Evolutionary conservation across 805 yeast genomes (phyloP).

Genomic region (Debaryomyces tyrocola): DNA sequence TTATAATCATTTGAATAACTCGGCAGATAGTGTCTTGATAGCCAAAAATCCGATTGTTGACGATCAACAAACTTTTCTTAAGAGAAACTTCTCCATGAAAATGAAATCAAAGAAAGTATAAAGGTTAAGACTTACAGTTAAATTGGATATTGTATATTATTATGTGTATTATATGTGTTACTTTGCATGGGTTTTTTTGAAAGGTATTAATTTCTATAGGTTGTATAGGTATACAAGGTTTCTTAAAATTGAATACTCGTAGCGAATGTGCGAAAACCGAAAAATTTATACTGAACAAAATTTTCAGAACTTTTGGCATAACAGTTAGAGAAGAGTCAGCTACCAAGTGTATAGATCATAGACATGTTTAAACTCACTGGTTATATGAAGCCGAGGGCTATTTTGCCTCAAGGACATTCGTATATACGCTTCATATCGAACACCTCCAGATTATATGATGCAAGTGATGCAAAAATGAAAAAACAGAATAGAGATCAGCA

Average conservation of each 20-base stretch:
- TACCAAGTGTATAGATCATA: background rate
- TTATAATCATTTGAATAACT: constrained; percentile 1
- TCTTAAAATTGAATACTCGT: too few relatives aligned
- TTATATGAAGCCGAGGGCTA: constrained; percentile 1
- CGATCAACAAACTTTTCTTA: constrained; percentile 5
- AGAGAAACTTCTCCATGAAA: constrained; percentile 16
- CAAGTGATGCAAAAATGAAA: background rate
- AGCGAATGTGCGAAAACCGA: background rate
- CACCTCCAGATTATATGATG: constrained; percentile 3
- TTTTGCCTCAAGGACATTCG: background rate
- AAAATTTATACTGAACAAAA: background rate
- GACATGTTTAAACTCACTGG: constrained; percentile 3
- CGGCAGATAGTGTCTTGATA: constrained; percentile 1
- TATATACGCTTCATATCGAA: constrained; percentile 3
- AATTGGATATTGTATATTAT: background rate
- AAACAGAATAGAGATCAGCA: constrained; percentile 8
- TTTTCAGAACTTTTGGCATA: background rate
- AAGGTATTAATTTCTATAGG: background rate
- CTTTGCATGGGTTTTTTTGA: background rate
- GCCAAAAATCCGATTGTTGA: constrained; percentile 1
- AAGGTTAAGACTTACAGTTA: background rate
- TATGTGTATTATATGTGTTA: background rate
- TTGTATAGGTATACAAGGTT: background rate
- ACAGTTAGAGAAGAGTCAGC: background rate
- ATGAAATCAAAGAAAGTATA: constrained; percentile 13